A percentile compares a stretch with the other conserved stretches of the same genome.
These are phyloP conservation scores for Aspergillus viridinutans DNA, from an alignment of 2,329 filamentous ascomycete species.

Conservation along the genomic window DNA sequence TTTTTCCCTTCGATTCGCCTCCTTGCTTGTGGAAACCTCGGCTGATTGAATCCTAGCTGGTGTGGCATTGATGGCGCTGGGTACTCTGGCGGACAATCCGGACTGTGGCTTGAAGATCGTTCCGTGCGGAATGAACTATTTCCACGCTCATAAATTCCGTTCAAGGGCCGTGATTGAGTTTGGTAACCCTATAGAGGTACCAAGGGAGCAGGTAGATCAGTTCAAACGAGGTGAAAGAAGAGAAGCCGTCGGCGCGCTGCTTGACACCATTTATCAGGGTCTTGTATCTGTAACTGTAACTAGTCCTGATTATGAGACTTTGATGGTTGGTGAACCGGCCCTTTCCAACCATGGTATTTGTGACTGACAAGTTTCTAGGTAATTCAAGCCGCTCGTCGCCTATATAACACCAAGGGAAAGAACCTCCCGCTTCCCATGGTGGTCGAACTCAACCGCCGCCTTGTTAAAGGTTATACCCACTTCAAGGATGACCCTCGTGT, in stretches of 20 bases:
- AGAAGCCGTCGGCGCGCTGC: constrained; percentile 77
- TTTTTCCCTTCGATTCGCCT: background rate
- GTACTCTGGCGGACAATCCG: constrained; percentile 78
- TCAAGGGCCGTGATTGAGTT: constrained; percentile 96
- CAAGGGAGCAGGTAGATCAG: constrained; percentile 73
- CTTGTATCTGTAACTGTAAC: constrained; percentile 87
- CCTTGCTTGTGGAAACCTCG: background rate
- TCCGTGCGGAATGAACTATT: constrained; percentile 98
- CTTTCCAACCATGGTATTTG: background rate
- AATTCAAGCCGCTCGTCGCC: constrained; percentile 85
- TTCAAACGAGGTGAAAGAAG: constrained; percentile 79
- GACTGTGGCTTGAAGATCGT: constrained; percentile 90
- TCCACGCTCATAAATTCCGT: constrained; percentile 97
- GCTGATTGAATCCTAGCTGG: constrained; percentile 56
- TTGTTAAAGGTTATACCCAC: constrained; percentile 85
- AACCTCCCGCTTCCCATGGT: constrained; percentile 89
- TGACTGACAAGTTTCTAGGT: constrained; percentile 48
- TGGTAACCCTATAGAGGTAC: constrained; percentile 81
- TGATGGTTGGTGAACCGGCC: constrained; percentile 59
- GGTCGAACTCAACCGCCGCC: constrained; percentile 85
- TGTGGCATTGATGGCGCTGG: constrained; percentile 96
- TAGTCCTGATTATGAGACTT: constrained; percentile 87
- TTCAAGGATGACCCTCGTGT: constrained; percentile 91
- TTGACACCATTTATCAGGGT: constrained; percentile 82
- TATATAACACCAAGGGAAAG: constrained; percentile 93